Conservation (phyloP, 805 yeast species). For the Diddensiella transvaalensis region DNA sequence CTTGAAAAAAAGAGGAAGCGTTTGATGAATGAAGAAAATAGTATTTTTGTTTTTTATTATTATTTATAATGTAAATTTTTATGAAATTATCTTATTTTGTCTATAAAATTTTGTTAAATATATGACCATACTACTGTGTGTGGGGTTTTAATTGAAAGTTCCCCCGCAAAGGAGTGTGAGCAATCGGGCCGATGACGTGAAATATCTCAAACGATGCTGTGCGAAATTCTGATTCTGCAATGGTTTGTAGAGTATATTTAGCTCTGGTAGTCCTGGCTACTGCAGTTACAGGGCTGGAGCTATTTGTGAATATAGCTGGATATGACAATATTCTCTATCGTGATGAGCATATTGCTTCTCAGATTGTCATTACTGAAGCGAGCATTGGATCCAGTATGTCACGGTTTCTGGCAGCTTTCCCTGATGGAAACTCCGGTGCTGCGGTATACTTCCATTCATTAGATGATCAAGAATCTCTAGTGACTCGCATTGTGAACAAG, state of each 20-base stretch:
- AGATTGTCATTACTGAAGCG: constrained; percentile 1
- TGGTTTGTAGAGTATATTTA: too few species aligned
- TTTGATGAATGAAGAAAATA: not conserved
- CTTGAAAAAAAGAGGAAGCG: too few species aligned
- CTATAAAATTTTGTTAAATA: too few species aligned
- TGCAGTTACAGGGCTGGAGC: too few species aligned
- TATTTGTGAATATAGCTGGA: too few species aligned
- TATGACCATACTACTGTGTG: too few species aligned
- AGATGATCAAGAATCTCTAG: not conserved
- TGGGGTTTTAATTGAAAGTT: too few species aligned
- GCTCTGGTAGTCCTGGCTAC: too few species aligned
- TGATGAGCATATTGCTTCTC: not conserved
- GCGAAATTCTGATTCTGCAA: too few species aligned
- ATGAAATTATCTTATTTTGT: not conserved
- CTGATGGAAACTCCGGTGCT: constrained; percentile 10
- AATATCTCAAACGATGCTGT: too few species aligned
- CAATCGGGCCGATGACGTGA: too few species aligned
- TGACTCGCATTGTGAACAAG: constrained; percentile 2
- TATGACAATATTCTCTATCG: not conserved
- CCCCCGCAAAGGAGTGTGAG: too few species aligned
- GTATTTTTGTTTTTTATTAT: not conserved
- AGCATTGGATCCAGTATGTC: constrained; percentile 1
- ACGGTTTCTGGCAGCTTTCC: constrained; percentile 8
- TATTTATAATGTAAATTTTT: not conserved
- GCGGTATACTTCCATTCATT: not conserved